Evolutionary conservation across 148 eudicot species (phyloP).

Genomic region (Amaranthus cruentus): DNA sequence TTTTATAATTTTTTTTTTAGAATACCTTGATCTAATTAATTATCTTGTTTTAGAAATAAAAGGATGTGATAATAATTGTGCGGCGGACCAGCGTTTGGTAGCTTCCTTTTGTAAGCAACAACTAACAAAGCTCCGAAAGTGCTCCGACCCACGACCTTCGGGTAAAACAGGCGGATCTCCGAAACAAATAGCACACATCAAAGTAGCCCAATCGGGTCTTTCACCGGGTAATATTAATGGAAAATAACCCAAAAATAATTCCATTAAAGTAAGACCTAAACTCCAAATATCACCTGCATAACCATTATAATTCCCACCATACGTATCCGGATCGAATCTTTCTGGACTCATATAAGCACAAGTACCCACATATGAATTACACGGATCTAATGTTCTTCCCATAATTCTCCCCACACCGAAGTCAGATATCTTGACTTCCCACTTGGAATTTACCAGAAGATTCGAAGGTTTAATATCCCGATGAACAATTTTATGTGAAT

Average conservation of each 20-base stretch:
- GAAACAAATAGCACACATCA: constrained; percentile 93
- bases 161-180: constrained; percentile 74
- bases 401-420: constrained; percentile 87
- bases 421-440: constrained; percentile 77
- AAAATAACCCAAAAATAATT: constrained; percentile 74
- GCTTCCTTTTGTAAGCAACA: constrained; percentile 47
- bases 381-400: constrained; percentile 72
- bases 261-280: constrained; percentile 70
- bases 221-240: constrained; percentile 68
- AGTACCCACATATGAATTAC: constrained; percentile 90
- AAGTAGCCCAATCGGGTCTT: constrained; percentile 88
- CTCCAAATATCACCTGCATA: constrained; percentile 94
- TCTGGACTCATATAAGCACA: constrained; percentile 98
- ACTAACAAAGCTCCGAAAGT: constrained; percentile 36
- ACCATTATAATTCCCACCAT: constrained; percentile 72
- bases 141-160: constrained; percentile 26
- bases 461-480: constrained; percentile 83
- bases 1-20: no score
- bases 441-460: constrained; percentile 38
- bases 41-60: constrained; percentile 22
- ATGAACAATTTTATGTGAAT: constrained; percentile 74
- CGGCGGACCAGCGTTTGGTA: constrained; percentile 36
- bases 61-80: constrained; percentile 40
- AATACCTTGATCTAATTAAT: not conserved
- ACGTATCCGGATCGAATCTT: constrained; percentile 82